Base-by-base conservation (phyloP, 164 flowering plant species). In the Vitis cinerea region DNA sequence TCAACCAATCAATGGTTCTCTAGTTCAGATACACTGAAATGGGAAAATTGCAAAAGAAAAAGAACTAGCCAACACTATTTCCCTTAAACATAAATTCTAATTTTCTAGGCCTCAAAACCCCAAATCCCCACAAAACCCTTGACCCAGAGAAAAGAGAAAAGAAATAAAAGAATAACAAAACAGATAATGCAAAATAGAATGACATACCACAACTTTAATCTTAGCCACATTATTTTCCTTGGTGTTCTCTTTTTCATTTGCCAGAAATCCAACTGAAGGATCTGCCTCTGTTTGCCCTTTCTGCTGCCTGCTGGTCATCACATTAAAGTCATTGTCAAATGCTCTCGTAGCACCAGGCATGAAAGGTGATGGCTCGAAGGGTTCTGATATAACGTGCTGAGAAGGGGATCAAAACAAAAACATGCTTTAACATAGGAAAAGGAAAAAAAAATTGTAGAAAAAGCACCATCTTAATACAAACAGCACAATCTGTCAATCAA, bases 151-250 rank as follows among this genome's bases (percentile, higher is more conserved):
- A 30, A 47, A n/a, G 2, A 17, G 47, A 37, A 59, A 14, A 17
- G 37, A 29, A 52, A 17, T 59, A 69, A 11, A 59, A 31, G 52
- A 50, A n/a, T 3, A 37, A 19, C 10, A 54, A 44, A 16, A 63
- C 7, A 19, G 58, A 11, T 14, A 44, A n/a, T n/a, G 58, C 12
- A 12, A 37, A 8, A 6, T 51, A 17, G 66, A 23, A n/a, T 49
- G 70, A 75, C 91, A 75, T 85, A 95, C 98, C 93, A 95, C 97
- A 72, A 95, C 97, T 93, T 87, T 90, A 54, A 93, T 91, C 80
- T 95, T 95, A 17, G 98, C 98, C 70, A 95, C 84, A 78, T 86
- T 93, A 76, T 78, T 87, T 70, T 93, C 96, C 82, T 81, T 91
- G 74, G 37, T 78, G 69, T 13, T 78, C 72, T 90, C 97, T 64